phyloP scores from a whole-genome alignment of 257 asterid species.

The Thymus quinquecostatus region DNA sequence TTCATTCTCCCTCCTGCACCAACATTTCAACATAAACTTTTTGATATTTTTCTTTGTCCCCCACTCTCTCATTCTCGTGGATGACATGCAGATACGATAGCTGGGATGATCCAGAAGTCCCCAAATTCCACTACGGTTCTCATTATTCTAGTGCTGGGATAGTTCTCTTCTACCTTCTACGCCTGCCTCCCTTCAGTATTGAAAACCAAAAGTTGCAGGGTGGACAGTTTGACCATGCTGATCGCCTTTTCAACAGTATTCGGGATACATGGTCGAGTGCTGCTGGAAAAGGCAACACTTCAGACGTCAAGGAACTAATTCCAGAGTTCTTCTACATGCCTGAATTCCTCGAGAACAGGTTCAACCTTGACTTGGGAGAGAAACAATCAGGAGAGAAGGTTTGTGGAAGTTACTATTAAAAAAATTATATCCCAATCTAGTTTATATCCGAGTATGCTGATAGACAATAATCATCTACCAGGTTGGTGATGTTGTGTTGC shows the following conservation, averaged over 20 bases:
- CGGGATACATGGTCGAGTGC: conserved; percentile 97
- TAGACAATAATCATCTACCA: conserved; percentile 43
- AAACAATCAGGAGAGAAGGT: conserved; percentile 99
- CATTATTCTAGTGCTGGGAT: conserved; percentile 99
- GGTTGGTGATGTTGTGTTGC: conserved; percentile 93
- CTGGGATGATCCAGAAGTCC: conserved; percentile 99
- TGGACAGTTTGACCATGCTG: conserved; percentile 99
- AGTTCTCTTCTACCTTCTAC: conserved; percentile 94
- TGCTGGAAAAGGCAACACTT: conserved; percentile 97
- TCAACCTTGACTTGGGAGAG: conserved; percentile 96
- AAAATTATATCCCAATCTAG: not conserved
- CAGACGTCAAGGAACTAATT: conserved; percentile 97
- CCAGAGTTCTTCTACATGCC: conserved; percentile 98
- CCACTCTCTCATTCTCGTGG: not conserved
- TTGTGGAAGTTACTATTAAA: conserved; percentile 31
- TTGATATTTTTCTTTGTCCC: not conserved
- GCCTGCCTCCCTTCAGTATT: conserved; percentile 88
- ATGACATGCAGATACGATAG: conserved; percentile 73
- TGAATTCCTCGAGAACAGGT: conserved; percentile 87
- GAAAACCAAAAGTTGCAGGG: conserved; percentile 99
- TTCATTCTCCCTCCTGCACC: not conserved
- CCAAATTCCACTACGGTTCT: conserved; percentile 98
- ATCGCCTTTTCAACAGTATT: conserved; percentile 93
- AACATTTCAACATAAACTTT: too few species aligned
- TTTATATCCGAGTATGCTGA: conserved; percentile 31